Percentiles rank a stretch among this genome's conserved stretches.
Evolutionary conservation across 768 basidiomycete genomes (phyloP).

Genomic region (Boletus insuetus): DNA sequence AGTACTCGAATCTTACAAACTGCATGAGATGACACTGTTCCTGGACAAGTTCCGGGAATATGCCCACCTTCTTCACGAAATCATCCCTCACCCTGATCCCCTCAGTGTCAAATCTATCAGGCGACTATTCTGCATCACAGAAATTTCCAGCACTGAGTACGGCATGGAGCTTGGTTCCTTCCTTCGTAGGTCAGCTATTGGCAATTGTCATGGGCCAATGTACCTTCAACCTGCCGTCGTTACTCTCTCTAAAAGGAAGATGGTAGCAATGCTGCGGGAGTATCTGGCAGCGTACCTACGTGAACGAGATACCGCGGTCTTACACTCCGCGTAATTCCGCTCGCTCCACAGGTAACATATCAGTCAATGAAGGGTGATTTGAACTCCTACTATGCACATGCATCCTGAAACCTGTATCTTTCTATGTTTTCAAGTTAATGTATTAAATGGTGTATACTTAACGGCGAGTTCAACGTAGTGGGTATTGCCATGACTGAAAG

Average conservation of each 20-base stretch:
- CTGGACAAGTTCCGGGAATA: not conserved
- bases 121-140: constrained; percentile 25
- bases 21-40: constrained; percentile 17
- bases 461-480: too few species aligned
- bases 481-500: too few species aligned
- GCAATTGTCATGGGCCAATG: not conserved
- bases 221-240: not conserved
- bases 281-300: constrained; percentile 29
- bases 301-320: not conserved
- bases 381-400: too few species aligned
- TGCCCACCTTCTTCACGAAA: too few species aligned
- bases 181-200: not conserved
- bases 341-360: too few species aligned
- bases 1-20: constrained; percentile 17
- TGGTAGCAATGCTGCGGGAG: constrained; percentile 23
- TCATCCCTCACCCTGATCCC: too few species aligned
- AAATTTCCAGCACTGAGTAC: constrained; percentile 10
- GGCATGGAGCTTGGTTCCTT: constrained; percentile 4
- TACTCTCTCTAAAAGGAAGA: constrained; percentile 15
- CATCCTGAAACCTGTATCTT: too few species aligned
- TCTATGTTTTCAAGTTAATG: too few species aligned
- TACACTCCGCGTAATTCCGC: too few species aligned
- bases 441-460: too few species aligned
- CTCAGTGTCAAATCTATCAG: constrained; percentile 11
- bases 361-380: too few species aligned